Evolutionary conservation across 306 rosid genomes (phyloP), one percentile per base, ranked within the genome.

Genomic region (Dryas octopetala): DNA sequence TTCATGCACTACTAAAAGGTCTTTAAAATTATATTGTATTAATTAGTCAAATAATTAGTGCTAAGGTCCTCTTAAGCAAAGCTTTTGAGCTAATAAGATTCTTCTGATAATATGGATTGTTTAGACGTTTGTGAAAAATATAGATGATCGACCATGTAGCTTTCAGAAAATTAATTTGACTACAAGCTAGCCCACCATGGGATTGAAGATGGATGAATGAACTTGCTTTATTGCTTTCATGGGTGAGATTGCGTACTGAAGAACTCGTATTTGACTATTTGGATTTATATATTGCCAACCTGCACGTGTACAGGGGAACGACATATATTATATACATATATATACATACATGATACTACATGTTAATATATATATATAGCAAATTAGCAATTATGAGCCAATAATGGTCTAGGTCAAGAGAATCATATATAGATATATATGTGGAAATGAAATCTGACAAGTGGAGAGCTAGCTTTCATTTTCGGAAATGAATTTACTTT

Each of bases 1-100:
- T 77, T 54, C 81, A n/a, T 77, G 75, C 83, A 74, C 79, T 54
- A 81, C 62, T 41, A 0, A 58, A 67, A 13, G 66, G 65, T 57
- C 55, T 41, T 68, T 28, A 50, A 74, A 59, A 26, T 52, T n/a
- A n/a, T 17, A 68, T 16, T 50, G 23, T 45, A 49, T 49, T 57
- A n/a, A 23, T 67, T 64, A 13, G 71, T 64, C 69, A 55, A 66
- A 43, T 63, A 74, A 49, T 74, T 62, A 51, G 74, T 73, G 69
- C n/a, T 53, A 45, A 59, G n/a, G 15, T 57, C 2, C 7, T 40
- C 26, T 43, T 66, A 66, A 55, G 15, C 60, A 45, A 62, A 58
- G 51, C 62, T 40, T 46, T 32, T 38, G 54, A 64, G 47, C 66
- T 65, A 60, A 70, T 46, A 17, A 76, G 62, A 76, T 60, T 76